A percentile compares a stretch with the other conserved stretches of the same genome.
phyloP scores from a whole-genome alignment of 495 filamentous ascomycete genomes.

The Xylaria curta region DNA sequence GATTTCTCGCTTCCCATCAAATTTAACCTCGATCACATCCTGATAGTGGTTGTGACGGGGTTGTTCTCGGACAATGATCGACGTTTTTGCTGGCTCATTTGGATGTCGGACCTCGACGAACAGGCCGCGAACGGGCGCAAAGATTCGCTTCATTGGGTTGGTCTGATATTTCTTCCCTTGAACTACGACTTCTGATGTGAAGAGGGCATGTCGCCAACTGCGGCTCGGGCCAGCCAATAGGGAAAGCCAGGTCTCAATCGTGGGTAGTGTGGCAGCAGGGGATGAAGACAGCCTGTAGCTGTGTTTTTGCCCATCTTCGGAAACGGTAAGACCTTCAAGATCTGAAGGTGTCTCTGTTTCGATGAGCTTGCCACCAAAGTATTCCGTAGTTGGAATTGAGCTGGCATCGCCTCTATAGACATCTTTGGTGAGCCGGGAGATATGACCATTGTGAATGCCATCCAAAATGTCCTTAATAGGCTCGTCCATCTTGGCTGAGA shows the following conservation, averaged over 20 bases:
- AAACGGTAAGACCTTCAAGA: conserved; percentile 80
- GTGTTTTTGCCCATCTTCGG: conserved; percentile 73
- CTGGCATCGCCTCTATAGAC: conserved; percentile 76
- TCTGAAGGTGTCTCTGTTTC: conserved; percentile 67
- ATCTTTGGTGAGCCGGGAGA: conserved; percentile 76
- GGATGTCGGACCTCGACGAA: conserved; percentile 86
- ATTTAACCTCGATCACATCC: conserved; percentile 83
- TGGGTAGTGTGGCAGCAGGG: conserved; percentile 71
- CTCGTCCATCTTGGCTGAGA: conserved; percentile 87
- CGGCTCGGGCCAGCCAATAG: conserved; percentile 84
- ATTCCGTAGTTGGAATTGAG: conserved; percentile 84
- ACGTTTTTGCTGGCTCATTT: conserved; percentile 76
- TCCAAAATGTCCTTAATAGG: conserved; percentile 93
- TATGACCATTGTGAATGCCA: conserved; percentile 85
- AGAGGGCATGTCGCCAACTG: conserved; percentile 97
- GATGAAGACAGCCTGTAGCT: conserved; percentile 80
- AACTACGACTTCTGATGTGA: conserved; percentile 91
- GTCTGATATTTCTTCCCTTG: conserved; percentile 97
- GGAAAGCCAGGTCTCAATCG: conserved; percentile 79
- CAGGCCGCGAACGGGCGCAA: conserved; percentile 82
- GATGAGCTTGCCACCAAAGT: conserved; percentile 86
- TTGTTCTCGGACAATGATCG: conserved; percentile 76
- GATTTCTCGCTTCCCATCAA: conserved; percentile 78
- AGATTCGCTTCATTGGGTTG: conserved; percentile 91
- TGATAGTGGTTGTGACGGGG: conserved; percentile 67